phyloP scores from a whole-genome alignment of 306 rosid genomes.

The Trifolium dubium region DNA sequence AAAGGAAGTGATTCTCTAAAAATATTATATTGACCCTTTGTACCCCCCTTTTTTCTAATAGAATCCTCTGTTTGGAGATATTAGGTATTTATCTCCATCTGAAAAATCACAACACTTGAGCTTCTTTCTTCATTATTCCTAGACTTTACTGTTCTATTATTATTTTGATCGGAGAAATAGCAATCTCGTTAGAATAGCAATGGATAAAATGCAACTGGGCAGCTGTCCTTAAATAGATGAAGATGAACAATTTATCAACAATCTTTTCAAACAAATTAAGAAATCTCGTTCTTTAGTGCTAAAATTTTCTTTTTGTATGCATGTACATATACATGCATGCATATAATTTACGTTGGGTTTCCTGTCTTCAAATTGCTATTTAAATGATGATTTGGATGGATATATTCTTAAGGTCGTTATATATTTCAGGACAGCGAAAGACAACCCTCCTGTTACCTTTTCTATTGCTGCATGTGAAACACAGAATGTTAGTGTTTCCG shows the following conservation, averaged over 20 bases:
- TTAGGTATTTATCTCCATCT: constrained; percentile 3
- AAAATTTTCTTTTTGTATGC: constrained; percentile 6
- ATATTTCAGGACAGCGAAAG: constrained; percentile 84
- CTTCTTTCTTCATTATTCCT: constrained; percentile 4
- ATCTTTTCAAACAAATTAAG: constrained; percentile 21
- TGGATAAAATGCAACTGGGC: constrained; percentile 5
- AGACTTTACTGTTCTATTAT: constrained; percentile 1
- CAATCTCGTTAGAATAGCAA: neutral
- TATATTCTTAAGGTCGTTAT: constrained; percentile 44
- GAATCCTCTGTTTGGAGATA: constrained; percentile 8
- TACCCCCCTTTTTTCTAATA: neutral
- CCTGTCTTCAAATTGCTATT: constrained; percentile 21
- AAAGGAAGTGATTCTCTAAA: neutral
- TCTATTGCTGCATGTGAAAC: constrained; percentile 95
- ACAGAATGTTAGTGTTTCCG: constrained; percentile 92
- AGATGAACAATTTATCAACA: constrained; percentile 13
- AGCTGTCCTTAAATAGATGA: constrained; percentile 13
- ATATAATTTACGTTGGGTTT: constrained; percentile 18
- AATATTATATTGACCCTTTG: constrained; percentile 13
- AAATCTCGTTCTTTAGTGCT: constrained; percentile 4
- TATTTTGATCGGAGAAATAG: neutral
- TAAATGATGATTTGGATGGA: constrained; percentile 40
- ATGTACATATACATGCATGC: neutral
- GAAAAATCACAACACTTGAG: constrained; percentile 19
- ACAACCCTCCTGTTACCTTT: constrained; percentile 93